phyloP scores from a whole-genome alignment of 2,329 filamentous ascomycete species.

The Aspergillus melleus region DNA sequence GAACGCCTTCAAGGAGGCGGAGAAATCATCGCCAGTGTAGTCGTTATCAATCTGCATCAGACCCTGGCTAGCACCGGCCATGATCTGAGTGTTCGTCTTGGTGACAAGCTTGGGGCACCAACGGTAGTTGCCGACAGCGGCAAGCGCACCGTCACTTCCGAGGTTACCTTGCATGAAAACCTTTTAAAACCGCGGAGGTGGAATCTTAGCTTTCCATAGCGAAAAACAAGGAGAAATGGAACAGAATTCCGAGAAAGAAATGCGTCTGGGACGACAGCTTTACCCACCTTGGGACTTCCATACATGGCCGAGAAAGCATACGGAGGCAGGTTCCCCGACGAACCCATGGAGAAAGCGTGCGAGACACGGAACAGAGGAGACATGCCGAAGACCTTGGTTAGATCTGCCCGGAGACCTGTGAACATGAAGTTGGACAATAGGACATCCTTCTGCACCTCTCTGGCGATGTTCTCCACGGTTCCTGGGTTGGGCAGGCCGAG shows the following conservation, averaged over 20 bases:
- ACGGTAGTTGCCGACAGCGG: conserved; percentile 88
- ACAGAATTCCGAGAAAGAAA: too few relatives aligned
- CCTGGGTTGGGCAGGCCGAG: conserved; percentile 90
- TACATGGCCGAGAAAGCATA: conserved; percentile 95
- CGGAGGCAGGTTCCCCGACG: conserved; percentile 77
- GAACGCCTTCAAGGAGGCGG: conserved; percentile 85
- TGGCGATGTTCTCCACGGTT: conserved; percentile 82
- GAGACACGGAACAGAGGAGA: conserved; percentile 94
- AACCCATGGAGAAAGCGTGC: conserved; percentile 92
- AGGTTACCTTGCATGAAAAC: conserved; percentile 94
- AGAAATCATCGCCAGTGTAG: conserved; percentile 91
- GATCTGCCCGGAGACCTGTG: conserved; percentile 88
- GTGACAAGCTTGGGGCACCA: conserved; percentile 78
- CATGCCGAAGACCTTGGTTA: conserved; percentile 95
- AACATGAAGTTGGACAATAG: conserved; percentile 97
- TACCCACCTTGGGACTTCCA: conserved; percentile 82
- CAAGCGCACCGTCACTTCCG: conserved; percentile 87
- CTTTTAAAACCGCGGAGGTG: conserved; percentile 48
- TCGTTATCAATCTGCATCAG: conserved; percentile 95
- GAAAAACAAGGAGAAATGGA: not conserved
- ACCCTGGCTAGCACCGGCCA: conserved; percentile 73
- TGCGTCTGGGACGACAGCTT: not conserved
- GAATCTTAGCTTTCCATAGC: conserved; percentile 9
- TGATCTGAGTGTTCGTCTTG: conserved; percentile 85
- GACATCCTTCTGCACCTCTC: conserved; percentile 94